Evolutionary conservation across 805 yeast genomes (phyloP), one percentile per base, ranked within the genome.

Genomic region (Clavispora carvajalis): DNA sequence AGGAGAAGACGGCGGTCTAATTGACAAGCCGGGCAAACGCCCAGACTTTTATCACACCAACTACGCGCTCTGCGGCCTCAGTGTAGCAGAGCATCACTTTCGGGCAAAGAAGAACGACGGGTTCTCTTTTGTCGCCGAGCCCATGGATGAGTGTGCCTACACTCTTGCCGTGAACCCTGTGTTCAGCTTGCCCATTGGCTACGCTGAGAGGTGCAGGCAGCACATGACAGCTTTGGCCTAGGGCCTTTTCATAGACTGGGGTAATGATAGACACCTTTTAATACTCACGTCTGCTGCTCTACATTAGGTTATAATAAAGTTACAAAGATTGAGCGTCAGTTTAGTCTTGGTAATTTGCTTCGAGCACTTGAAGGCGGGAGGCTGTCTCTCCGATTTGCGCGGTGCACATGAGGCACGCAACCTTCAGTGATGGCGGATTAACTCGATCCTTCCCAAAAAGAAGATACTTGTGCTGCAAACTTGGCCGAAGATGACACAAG

Each of bases 1-100:
- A 61, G 65, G 69, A 11, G 54, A 62, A 11, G 54, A 53, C 2
- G 95, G 95, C 1, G 99, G 99, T 0, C 65, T 93, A 16, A 63
- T 82, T 35, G 99, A 93, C 58, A 93, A 93, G 59, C 98, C 98
- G 0, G 87, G 87, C 1, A 77, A 74, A 45, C 51, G 60, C 6
- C 80, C 93, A 0, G 99, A 93, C 58, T 83, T 82, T 43, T 93
- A 93, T 60, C 99, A 93, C 55, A 82, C 96, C 1, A 88, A 90
- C 56, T 93, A 93, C 57, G 79, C 81, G 0, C 63, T 90, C 2
- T 64, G 83, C 40, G 99, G 99, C 0, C 64, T 91, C 22, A 76
- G 87, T 34, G 63, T 72, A 34, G 67, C 78, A 13, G 85, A 80
- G 49, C 66, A 79, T 49, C 19, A 16, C 2, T 47, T 33, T 38